Evolutionary conservation across 225 moss, liverwort and hornwort species (phyloP).

Genomic region (Pseudisothecium myosuroides): DNA sequence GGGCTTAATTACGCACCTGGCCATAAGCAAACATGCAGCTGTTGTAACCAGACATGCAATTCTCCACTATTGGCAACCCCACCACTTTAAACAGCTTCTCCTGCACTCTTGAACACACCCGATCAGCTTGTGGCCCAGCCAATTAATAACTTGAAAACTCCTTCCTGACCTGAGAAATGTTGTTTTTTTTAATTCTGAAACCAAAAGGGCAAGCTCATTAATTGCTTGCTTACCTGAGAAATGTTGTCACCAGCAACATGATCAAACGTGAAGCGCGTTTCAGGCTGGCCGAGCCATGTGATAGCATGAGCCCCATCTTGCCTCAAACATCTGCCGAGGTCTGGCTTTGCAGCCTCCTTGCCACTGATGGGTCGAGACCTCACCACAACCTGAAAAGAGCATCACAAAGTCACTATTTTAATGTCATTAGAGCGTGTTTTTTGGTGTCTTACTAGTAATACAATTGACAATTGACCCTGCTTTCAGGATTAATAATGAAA

Average conservation of each 20-base stretch:
- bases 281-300: constrained; percentile 72
- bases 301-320: constrained; percentile 74
- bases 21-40: constrained; percentile 96
- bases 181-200: not conserved
- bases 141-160: not conserved
- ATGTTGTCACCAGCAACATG: constrained; percentile 75
- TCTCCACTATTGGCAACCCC: constrained; percentile 81
- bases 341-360: constrained; percentile 39
- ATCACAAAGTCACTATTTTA: not conserved
- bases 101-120: constrained; percentile 3
- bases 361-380: constrained; percentile 50
- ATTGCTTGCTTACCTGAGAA: constrained; percentile 20
- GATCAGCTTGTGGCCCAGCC: not conserved
- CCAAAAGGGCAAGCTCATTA: not conserved
- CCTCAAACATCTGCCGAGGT: constrained; percentile 36
- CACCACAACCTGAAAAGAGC: constrained; percentile 44
- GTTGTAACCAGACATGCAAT: constrained; percentile 83
- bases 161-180: constrained; percentile 26
- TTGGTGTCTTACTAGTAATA: not conserved
- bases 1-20: not conserved
- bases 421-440: not conserved
- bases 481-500: not conserved
- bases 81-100: constrained; percentile 57
- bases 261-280: constrained; percentile 76
- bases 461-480: not conserved